These are phyloP conservation scores for Pisolithus sp. DNA, from an alignment of 768 basidiomycete genomes.

Conservation along the genomic window DNA sequence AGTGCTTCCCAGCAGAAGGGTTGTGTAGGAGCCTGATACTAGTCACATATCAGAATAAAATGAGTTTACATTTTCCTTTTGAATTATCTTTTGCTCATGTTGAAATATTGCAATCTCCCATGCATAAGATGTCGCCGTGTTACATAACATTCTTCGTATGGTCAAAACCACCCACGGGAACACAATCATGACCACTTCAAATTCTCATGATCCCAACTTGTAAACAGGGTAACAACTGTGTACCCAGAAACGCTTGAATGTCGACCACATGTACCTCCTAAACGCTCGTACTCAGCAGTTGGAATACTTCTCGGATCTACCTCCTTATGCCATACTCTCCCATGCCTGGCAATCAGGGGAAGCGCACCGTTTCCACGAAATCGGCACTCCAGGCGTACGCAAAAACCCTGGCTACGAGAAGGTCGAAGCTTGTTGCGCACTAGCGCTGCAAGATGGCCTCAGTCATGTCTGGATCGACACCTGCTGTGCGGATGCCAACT, in stretches of 20 bases:
- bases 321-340: constrained; percentile 6
- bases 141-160: no score
- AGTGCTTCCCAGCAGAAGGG: no score
- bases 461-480: constrained; percentile 1
- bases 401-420: neutral
- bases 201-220: no score
- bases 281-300: neutral
- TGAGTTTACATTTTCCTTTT: no score
- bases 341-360: constrained; percentile 5
- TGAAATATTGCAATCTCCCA: no score
- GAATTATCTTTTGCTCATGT: no score
- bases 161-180: no score
- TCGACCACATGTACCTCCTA: neutral
- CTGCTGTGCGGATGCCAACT: constrained; percentile 6
- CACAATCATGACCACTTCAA: no score
- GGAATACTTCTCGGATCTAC: constrained; percentile 1
- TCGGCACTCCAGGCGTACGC: neutral
- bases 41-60: constrained; percentile 28
- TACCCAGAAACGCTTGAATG: no score
- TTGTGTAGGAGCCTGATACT: no score
- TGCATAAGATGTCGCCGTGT: no score
- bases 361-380: neutral
- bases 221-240: no score
- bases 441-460: neutral
- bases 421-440: neutral